Base-by-base conservation (phyloP, 371 early-diverging fungal genomes). In the Amoeboaphelidium occidentale region DNA sequence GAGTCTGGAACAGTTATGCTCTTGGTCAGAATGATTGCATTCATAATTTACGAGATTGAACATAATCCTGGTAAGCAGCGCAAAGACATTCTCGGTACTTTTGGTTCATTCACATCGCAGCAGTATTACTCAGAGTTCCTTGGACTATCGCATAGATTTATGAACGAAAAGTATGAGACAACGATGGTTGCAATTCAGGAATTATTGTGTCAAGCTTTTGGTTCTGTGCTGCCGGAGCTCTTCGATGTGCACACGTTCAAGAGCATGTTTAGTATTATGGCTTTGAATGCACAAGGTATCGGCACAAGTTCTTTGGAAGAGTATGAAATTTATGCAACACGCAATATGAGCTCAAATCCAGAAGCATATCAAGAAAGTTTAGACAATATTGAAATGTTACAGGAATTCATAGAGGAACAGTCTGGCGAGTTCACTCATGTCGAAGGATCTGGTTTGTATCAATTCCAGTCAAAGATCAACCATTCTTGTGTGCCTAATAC, bases 401-500 rank as follows among this genome's bases (percentile, higher is more conserved):
- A 45, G 3, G 51, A 13, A 1, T 3, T 3, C 14, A 51, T 53
- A n/a, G 53, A 50, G 14, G 53, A 53, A 42, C n/a, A 26, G 21
- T 49, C 49, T n/a, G 53, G 28, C 13, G 28, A 46, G 17, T 53
- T 53, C 21, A 53, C 53, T 2, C 53, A 50, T 25, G 48, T 50
- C 21, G 53, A 53, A 43, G 53, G 53, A 25, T 49, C 49, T 1
- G 53, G 51, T 20, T 39, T 53, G 20, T 53, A 53, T 44, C 27
- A 22, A 25, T 21, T 42, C 10, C 53, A 53, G 25, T 23, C 27
- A 26, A 27, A 41, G 22, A 20, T 53, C 14, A 53, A 53, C 24
- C 53, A 53, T 42, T 42, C 43, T 10, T 53, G 53, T 50, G 53
- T 21, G 10, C 25, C 53, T 2, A 53, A 53, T 25, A 51, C 52